Evolutionary conservation across 805 yeast species (phyloP), one percentile per base, ranked within the genome.

Genomic region (Candida tallmaniae): DNA sequence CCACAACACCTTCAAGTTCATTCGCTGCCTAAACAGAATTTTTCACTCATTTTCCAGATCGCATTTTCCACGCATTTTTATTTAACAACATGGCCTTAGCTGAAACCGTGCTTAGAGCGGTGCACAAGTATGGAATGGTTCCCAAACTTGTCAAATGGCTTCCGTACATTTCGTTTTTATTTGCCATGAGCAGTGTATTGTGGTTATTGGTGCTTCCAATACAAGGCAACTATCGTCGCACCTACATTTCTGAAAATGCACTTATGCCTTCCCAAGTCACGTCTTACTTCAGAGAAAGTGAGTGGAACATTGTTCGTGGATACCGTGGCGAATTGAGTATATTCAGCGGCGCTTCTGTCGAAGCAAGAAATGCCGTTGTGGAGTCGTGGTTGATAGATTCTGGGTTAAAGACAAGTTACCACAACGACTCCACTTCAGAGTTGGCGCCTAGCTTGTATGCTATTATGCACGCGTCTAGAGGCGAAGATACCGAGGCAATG

Each of bases 401-500:
- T 45, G 97, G 97, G 3, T 74, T 79, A 46, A 78, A 80, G 51
- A 73, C 90, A 2, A 44, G 62, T 10, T 49, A 62, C 13, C 67
- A 69, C 35, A 25, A 34, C 15, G 17, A 14, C 2, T n/a, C 20
- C 3, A 21, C 28, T 8, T 27, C 19, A 6, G 27, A 14, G 11
- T 20, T 30, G 6, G 19, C 30, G 11, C 37, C 38, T n/a, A 65
- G 67, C 0, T 62, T 85, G 23, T 93, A 90, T 54, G 95, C 87
- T 0, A 75, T 89, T 4, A 71, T 84, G 59, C 95, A 86, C 52
- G 93, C 96, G 0, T 95, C 97, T 6, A 67, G 96, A 42, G 97
- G 97, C 18, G 97, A 90, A 50, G 93, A 89, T 40, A 88, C 97
- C 1, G 98, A 93, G 58, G 86, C 97, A 0, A 81, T 93, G 76